These are phyloP conservation scores for Wickerhamiella slavikovae DNA, from an alignment of 805 yeast genomes.

Conservation along the genomic window DNA sequence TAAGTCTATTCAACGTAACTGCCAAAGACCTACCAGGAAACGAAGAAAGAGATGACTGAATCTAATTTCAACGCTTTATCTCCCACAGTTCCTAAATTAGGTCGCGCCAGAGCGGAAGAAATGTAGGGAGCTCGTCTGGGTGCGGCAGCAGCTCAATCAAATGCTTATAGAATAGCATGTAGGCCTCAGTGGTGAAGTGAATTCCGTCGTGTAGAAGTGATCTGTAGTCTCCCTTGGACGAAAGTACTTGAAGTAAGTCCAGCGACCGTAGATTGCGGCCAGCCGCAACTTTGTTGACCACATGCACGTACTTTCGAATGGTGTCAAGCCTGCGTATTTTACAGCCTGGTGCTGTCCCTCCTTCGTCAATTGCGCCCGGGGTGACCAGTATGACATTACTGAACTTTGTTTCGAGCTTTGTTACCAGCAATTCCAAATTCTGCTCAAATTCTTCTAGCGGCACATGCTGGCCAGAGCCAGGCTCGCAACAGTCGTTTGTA, in stretches of 20 bases:
- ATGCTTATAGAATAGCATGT: conserved; percentile 27
- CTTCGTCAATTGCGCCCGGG: conserved; percentile 30
- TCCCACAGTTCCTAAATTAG: too few relatives aligned
- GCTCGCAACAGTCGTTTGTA: conserved; percentile 47
- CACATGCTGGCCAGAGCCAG: conserved; percentile 26
- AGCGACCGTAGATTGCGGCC: conserved; percentile 34
- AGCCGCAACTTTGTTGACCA: conserved; percentile 25
- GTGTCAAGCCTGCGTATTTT: conserved; percentile 27
- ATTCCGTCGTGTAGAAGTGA: conserved; percentile 34
- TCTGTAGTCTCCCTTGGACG: conserved; percentile 5
- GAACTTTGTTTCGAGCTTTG: conserved; percentile 20
- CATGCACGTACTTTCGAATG: conserved; percentile 31
- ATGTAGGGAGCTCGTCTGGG: conserved; percentile 1
- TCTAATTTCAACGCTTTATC: too few relatives aligned
- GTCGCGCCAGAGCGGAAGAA: conserved; percentile 1
- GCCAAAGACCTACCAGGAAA: too few relatives aligned
- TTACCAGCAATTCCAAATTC: conserved; percentile 28
- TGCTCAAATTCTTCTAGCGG: conserved; percentile 26
- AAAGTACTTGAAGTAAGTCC: conserved; percentile 29
- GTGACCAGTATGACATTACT: conserved; percentile 40
- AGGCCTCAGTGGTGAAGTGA: conserved; percentile 37
- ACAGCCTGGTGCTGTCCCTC: conserved; percentile 17
- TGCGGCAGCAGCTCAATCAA: conserved; percentile 14
- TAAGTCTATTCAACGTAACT: too few relatives aligned
- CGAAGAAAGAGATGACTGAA: too few relatives aligned